Evolutionary conservation across 441 rosid genomes (phyloP), one percentile per base, ranked within the genome.

Genomic region (Adansonia madagascariensis): DNA sequence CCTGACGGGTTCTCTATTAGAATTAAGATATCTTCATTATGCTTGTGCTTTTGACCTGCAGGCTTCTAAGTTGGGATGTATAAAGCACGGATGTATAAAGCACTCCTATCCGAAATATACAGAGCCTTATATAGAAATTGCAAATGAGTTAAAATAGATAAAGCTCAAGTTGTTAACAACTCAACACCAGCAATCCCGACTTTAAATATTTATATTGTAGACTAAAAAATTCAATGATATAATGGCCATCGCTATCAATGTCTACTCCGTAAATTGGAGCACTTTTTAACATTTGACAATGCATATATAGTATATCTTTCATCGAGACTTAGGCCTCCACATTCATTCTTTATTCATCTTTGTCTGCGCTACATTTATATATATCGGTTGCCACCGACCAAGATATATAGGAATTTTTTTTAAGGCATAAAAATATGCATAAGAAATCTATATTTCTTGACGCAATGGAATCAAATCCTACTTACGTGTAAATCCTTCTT

Each of bases 391-490:
- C 52, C 71, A 75, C 70, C 82, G 1, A 64, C 56, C 67, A 15
- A 41, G 69, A 53, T 22, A 59, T 27, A 17, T 31, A 10, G 22
- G 8, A 17, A 17, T 12, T 57, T 15, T 41, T 47, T 31, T 31
- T 31, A 31, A 31, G 35, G 18, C 61, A 27, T 73, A 39, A 20
- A 49, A 60, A 60, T 50, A 14, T n/a, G 8, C 1, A n/a, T 53
- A 44, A 44, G 8, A 44, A 6, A 1, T 47, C 15, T 20, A 8
- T 66, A 68, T 53, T 50, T 44, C 60, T 79, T 39, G 39, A 12
- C 55, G 60, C 0, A 52, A 53, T 14, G 71, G 80, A 77, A 86
- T 76, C 81, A 74, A 71, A 57, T 71, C 77, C 24, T 59, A 39
- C 20, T 10, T 59, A 35, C 39, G 1, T 27, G 0, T 49, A 4